A percentile compares a stretch with the other conserved stretches of the same genome.
Evolutionary conservation across 176 grass and related monocot genomes (phyloP).

Genomic region (Microstegium vimineum): DNA sequence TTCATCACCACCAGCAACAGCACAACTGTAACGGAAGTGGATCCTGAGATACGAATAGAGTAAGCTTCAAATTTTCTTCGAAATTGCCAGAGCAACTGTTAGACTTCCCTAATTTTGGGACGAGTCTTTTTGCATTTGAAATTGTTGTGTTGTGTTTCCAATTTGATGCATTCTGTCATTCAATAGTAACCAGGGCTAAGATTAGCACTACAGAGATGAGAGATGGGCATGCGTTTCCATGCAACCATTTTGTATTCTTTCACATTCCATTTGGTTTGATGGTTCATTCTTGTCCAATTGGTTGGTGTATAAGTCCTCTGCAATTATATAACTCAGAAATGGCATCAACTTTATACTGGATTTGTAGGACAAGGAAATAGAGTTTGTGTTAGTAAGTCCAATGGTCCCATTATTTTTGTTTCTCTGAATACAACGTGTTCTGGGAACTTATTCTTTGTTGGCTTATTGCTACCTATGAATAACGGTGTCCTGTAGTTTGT

Average conservation of each 20-base stretch:
- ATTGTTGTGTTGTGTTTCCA: background rate
- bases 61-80: constrained; percentile 41
- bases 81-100: background rate
- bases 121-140: constrained; percentile 14
- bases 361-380: no score
- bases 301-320: no score
- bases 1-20: constrained; percentile 51
- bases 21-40: constrained; percentile 71
- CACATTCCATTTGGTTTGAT: background rate
- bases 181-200: background rate
- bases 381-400: background rate
- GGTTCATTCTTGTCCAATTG: no score
- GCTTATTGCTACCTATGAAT: background rate
- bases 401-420: background rate
- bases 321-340: no score
- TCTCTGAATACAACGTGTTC: background rate
- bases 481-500: background rate
- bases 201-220: background rate
- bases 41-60: constrained; percentile 96
- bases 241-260: background rate
- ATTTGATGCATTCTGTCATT: background rate
- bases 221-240: background rate
- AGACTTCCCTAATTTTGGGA: background rate
- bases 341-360: no score
- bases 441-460: background rate